phyloP scores from a whole-genome alignment of 176 grass and related monocot species.

The Pharus latifolius region DNA sequence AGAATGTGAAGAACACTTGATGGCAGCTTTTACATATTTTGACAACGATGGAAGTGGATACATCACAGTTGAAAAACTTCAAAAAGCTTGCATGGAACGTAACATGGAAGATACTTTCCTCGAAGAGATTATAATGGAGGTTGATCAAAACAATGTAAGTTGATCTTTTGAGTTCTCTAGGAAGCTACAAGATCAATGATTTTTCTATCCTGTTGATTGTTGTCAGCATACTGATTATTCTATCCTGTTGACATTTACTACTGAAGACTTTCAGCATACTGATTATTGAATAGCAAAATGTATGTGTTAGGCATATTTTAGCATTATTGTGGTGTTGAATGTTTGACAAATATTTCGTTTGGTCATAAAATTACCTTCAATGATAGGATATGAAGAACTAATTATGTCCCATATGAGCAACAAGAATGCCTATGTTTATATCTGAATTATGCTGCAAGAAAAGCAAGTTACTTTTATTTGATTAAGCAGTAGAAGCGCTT shows the following conservation, averaged over 20 bases:
- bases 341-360: neutral
- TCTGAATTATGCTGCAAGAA: neutral
- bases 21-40: constrained; percentile 57
- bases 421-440: neutral
- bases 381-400: neutral
- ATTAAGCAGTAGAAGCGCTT: neutral
- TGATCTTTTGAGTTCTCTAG: neutral
- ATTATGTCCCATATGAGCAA: neutral
- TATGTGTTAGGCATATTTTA: neutral
- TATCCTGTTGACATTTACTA: too few relatives aligned
- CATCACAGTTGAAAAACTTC: constrained; percentile 48
- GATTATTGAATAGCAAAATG: neutral
- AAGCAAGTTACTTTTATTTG: neutral
- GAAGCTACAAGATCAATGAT: neutral
- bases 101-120: constrained; percentile 31
- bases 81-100: constrained; percentile 37
- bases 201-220: neutral
- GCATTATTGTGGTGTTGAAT: neutral
- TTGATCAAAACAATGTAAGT: constrained; percentile 63
- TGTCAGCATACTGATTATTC: too few relatives aligned
- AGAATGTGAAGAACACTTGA: constrained; percentile 50
- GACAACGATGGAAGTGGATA: constrained; percentile 57
- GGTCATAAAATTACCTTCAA: neutral
- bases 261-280: too few relatives aligned
- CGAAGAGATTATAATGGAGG: constrained; percentile 49